Evolutionary conservation across 306 rosid genomes (phyloP).

Genomic region (Quercus glauca): DNA sequence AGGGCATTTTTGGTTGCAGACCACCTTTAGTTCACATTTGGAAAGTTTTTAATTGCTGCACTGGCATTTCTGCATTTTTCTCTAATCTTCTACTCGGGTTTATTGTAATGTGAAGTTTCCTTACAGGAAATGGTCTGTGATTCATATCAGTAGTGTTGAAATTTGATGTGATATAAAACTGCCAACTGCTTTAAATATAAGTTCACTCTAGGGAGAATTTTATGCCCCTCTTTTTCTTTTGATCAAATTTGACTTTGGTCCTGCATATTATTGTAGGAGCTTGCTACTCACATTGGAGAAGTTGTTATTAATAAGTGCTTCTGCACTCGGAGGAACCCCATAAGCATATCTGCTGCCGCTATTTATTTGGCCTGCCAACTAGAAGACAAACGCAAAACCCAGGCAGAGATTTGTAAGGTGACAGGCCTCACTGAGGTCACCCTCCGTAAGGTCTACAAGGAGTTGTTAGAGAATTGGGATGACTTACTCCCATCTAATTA

Average conservation of each 20-base stretch:
- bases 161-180: not conserved
- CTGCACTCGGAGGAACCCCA: slow-evolving; percentile 95
- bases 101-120: not conserved
- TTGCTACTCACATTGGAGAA: slow-evolving; percentile 95
- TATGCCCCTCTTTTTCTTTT: not conserved
- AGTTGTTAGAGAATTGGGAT: slow-evolving; percentile 97
- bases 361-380: slow-evolving; percentile 98
- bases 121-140: not conserved
- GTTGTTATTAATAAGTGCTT: slow-evolving; percentile 98
- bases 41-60: not conserved
- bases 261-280: slow-evolving; percentile 49
- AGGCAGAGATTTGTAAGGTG: slow-evolving; percentile 95
- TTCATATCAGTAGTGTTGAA: not conserved
- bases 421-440: slow-evolving; percentile 96
- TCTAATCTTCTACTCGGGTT: not conserved
- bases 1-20: not conserved
- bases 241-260: slow-evolving; percentile 13
- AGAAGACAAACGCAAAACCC: slow-evolving; percentile 98
- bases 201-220: not conserved
- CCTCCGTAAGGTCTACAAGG: slow-evolving; percentile 92
- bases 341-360: slow-evolving; percentile 96
- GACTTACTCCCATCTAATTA: slow-evolving; percentile 92
- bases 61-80: not conserved
- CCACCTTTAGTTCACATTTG: not conserved
- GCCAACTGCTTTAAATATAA: not conserved